Evolutionary conservation across 2,329 filamentous ascomycete genomes (phyloP), one percentile per base, ranked within the genome.

Genomic region (Exophiala spinifera): DNA sequence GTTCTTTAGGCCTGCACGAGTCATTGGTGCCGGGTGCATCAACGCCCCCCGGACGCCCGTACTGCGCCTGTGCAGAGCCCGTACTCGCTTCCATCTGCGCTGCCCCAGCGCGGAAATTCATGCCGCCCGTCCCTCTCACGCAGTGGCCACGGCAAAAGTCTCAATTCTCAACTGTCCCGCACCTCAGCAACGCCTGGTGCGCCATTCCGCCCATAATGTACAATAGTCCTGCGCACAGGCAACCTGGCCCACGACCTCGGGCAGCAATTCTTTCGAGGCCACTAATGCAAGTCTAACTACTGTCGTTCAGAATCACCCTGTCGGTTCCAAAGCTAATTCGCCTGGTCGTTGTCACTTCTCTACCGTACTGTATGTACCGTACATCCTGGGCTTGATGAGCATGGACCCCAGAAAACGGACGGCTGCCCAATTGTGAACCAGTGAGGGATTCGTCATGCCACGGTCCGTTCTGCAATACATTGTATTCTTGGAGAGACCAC

Each of bases 211-310:
- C 49, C 21, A 28, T 25, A 7, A 7, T 7, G 4, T 25, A 25
- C 23, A 25, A 25, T n/a, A n/a, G n/a, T n/a, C n/a, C n/a, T n/a
- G n/a, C n/a, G n/a, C n/a, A n/a, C n/a, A n/a, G n/a, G n/a, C n/a
- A 25, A 7, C 7, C 3, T 25, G 23, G 53, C 50, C 49, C 21
- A 28, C 28, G 42, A 39, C 36, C 17, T 20, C 20, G 43, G 15
- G 33, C 17, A 37, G 25, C 42, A 20, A 23, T 25, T 19, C 33
- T 14, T 25, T 21, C 28, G 20, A 40, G 19, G 39, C 20, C 48
- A 33, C 55, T 56, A 56, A 47, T 50, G 55, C 55, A 46, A 53
- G 39, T 15, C 50, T 53, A n/a, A n/a, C n/a, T n/a, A 47, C 34
- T 31, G 39, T 19, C 23, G 23, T 23, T 21, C 46, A n/a, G n/a